Evolutionary conservation across 352 stramenopile species (phyloP).

Genomic region (Phytophthora pseudosyringae): DNA sequence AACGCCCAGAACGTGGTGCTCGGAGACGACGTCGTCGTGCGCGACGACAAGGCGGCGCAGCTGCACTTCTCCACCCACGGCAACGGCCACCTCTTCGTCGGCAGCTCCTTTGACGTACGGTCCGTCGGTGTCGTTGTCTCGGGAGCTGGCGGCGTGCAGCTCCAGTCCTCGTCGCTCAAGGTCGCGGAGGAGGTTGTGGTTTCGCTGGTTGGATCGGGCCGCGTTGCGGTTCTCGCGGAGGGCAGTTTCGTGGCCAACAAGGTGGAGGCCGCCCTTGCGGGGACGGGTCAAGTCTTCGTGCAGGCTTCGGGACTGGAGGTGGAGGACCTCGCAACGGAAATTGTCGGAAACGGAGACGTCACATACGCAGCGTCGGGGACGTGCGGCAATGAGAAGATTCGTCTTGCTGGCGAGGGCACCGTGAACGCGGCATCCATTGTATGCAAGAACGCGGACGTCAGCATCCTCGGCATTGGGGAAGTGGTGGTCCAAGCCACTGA

Average conservation of each 20-base stretch:
- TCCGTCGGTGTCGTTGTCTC: slow-evolving; percentile 21
- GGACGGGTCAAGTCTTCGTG: slow-evolving; percentile 41
- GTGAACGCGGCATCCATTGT: slow-evolving; percentile 49
- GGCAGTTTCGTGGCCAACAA: slow-evolving; percentile 25
- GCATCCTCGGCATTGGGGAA: slow-evolving; percentile 47
- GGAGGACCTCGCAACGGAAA: slow-evolving; percentile 26
- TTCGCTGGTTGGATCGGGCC: slow-evolving; percentile 21
- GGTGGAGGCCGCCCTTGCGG: slow-evolving; percentile 33
- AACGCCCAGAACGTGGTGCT: slow-evolving; percentile 39
- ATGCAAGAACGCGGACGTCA: slow-evolving; percentile 48
- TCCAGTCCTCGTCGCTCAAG: slow-evolving; percentile 30
- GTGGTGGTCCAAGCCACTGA: slow-evolving; percentile 50
- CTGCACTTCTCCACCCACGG: slow-evolving; percentile 36
- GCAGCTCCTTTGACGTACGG: slow-evolving; percentile 14
- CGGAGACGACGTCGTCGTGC: slow-evolving; percentile 35
- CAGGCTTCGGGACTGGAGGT: slow-evolving; percentile 24
- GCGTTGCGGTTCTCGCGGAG: slow-evolving; percentile 35
- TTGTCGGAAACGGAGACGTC: slow-evolving; percentile 44
- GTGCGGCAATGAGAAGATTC: slow-evolving; percentile 39
- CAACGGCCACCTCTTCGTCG: slow-evolving; percentile 27
- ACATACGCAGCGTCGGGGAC: slow-evolving; percentile 44
- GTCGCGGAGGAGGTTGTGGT: slow-evolving; percentile 30
- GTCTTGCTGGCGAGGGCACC: slow-evolving; percentile 40
- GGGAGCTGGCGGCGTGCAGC: slow-evolving; percentile 39
- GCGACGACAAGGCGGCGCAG: slow-evolving; percentile 28